phyloP scores from a whole-genome alignment of 106 monocot species.

The Dendrobium huoshanense region DNA sequence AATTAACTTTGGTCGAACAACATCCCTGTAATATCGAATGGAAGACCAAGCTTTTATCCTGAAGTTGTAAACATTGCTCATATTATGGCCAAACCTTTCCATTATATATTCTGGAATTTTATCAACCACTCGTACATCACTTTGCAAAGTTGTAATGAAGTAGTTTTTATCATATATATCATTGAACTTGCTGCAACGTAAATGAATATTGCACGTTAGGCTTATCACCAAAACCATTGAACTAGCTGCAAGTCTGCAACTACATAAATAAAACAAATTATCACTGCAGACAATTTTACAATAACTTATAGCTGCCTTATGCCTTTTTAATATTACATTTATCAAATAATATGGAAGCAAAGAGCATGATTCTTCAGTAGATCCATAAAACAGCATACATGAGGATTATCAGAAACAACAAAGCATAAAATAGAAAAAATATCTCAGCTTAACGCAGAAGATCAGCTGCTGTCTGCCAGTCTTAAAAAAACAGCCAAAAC shows the following conservation, averaged over 20 bases:
- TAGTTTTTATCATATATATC: conserved; percentile 96
- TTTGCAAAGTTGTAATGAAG: conserved; percentile 66
- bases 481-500: background rate
- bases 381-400: background rate
- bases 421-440: background rate
- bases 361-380: background rate
- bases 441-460: background rate
- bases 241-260: conserved; percentile 2
- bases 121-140: conserved; percentile 78
- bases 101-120: conserved; percentile 86
- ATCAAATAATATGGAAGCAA: background rate
- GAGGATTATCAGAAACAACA: background rate
- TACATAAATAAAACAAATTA: background rate
- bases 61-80: conserved; percentile 96
- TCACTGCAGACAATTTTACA: background rate
- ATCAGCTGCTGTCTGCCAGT: background rate
- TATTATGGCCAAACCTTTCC: conserved; percentile 94
- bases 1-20: conserved; percentile 72
- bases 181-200: conserved; percentile 76
- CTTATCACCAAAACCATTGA: background rate
- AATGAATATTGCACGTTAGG: conserved; percentile 1
- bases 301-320: background rate
- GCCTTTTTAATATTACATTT: background rate
- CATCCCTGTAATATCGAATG: conserved; percentile 68
- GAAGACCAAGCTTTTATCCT: conserved; percentile 92